These are phyloP conservation scores for Pterulicium gracile DNA, from an alignment of 1,284 basidiomycete genomes.

Conservation along the genomic window DNA sequence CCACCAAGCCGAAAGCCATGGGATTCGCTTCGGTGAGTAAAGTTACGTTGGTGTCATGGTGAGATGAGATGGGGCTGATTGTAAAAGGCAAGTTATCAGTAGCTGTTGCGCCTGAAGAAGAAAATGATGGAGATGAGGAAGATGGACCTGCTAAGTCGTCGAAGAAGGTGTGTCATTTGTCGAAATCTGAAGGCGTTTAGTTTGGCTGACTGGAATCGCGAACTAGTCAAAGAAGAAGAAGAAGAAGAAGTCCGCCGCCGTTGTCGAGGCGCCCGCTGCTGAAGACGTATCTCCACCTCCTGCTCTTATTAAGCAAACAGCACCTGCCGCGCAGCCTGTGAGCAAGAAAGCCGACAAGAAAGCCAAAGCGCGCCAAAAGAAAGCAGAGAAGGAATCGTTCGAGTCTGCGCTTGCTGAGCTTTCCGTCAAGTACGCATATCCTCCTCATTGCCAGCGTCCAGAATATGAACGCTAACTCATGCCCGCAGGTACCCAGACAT, in stretches of 20 bases:
- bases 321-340: constrained; percentile 9
- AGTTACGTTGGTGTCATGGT: background rate
- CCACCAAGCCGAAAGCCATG: constrained; percentile 13
- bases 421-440: constrained; percentile 46
- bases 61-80: background rate
- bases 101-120: constrained; percentile 23
- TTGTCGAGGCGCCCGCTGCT: constrained; percentile 10
- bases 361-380: constrained; percentile 49
- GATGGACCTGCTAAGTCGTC: constrained; percentile 16
- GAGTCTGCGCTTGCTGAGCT: constrained; percentile 78
- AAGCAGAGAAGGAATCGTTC: constrained; percentile 65
- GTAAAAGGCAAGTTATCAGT: background rate
- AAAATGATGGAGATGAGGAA: constrained; percentile 19
- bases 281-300: constrained; percentile 8
- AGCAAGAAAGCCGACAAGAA: constrained; percentile 43
- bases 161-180: constrained; percentile 28
- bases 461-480: constrained; percentile 43
- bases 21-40: constrained; percentile 53
- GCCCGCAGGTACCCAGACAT: constrained; percentile 19
- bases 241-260: constrained; percentile 28
- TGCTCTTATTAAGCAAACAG: constrained; percentile 16
- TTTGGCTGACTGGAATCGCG: background rate
- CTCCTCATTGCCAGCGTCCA: constrained; percentile 16
- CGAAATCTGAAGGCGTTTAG: constrained; percentile 7
- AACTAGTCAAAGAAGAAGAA: constrained; percentile 39